Base-by-base conservation (phyloP, 2,329 filamentous ascomycete species). In the Stromatinia cepivora region DNA sequence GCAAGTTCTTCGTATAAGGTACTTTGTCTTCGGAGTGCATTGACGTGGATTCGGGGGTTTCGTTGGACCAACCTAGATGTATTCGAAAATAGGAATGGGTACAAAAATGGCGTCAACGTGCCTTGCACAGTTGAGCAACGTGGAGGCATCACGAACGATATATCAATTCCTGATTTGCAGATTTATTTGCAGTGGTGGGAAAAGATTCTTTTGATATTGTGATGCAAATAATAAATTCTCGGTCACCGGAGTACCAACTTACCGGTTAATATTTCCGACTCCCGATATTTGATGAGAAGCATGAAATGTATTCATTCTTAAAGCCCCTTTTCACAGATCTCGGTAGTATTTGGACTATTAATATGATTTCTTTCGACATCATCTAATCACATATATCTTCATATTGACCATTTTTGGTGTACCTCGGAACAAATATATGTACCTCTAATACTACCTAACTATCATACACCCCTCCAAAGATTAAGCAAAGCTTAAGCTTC, bases 21-120 rank as follows among this genome's bases (percentile, higher is more conserved):
- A 64, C 71, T 73, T 67, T 75, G 73, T 69, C 71, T 69, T 54
- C 73, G 72, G 31, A 70, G 50, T 39, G 65, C 54, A 57, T 71
- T 73, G 65, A 72, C 64, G 3, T 73, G 50, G 2, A 70, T 61
- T 64, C 71, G 66, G 54, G 69, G 70, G 22, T 13, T 50, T 50
- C 66, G 46, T 17, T 59, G 62, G 15, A 58, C 31, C 7, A 50
- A 45, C 20, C 61, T 66, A 39, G 71, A 28, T 15, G 70, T 28
- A 48, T 70, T 71, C 4, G 70, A 70, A n/a, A 75, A 58, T 10
- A 79, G 67, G 25, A 74, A 76, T 3, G 78, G 77, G 52, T 79
- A 79, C 11, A 79, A 72, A 61, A 79, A 79, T 2, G 78, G 78
- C 2, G 75, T 76, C 57, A 78, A 68, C 45, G 76, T 79, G 53